These are phyloP conservation scores for Hibiscus mutabilis DNA, from an alignment of 345 rosid genomes.

Conservation along the genomic window DNA sequence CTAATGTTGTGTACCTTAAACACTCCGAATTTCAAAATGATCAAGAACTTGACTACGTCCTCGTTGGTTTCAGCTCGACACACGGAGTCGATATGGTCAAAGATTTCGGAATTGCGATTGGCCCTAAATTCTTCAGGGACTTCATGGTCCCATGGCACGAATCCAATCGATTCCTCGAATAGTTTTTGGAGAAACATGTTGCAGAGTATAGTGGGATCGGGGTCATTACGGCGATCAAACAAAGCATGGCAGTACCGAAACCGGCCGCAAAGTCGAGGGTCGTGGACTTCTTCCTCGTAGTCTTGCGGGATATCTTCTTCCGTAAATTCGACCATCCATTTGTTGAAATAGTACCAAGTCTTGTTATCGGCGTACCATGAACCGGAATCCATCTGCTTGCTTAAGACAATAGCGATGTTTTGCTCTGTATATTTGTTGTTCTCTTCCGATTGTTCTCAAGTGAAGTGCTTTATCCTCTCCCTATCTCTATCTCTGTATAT, in stretches of 20 bases:
- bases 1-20: background rate
- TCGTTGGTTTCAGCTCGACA: background rate
- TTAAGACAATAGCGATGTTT: too few relatives aligned
- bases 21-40: background rate
- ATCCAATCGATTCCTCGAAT: background rate
- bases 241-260: background rate
- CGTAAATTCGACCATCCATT: background rate
- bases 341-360: background rate
- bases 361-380: background rate
- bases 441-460: too few relatives aligned
- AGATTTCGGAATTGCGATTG: background rate
- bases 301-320: background rate
- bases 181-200: background rate
- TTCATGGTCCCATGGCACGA: background rate
- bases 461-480: too few relatives aligned
- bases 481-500: too few relatives aligned
- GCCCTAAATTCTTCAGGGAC: background rate
- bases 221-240: background rate
- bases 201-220: background rate
- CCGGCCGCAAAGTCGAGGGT: background rate
- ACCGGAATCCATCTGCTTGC: background rate
- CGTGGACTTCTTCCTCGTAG: background rate
- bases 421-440: too few relatives aligned
- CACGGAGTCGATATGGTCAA: background rate
- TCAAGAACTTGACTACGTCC: background rate